A percentile compares a stretch with the other conserved stretches of the same genome.
These are phyloP conservation scores for Bipolaris victoriae DNA, from an alignment of 2,329 filamentous ascomycete genomes.

Conservation along the genomic window DNA sequence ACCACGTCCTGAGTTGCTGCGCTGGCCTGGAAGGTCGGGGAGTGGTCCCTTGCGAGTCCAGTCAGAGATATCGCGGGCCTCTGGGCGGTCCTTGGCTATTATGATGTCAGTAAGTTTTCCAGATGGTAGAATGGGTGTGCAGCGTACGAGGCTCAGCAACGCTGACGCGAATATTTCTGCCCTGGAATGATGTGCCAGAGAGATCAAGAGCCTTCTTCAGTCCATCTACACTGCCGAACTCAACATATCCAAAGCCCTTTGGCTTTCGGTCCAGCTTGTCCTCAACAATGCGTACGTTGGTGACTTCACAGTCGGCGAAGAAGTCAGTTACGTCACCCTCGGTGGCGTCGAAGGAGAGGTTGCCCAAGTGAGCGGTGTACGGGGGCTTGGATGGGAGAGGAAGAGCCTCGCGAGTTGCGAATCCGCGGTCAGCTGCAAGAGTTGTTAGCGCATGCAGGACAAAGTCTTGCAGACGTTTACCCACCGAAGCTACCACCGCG, in stretches of 20 bases:
- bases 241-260: constrained; percentile 98
- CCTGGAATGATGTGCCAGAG: constrained; percentile 82
- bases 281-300: constrained; percentile 93
- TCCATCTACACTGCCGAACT: constrained; percentile 86
- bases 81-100: constrained; percentile 83
- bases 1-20: constrained; percentile 59
- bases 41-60: constrained; percentile 95
- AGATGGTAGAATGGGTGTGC: background rate
- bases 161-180: constrained; percentile 88
- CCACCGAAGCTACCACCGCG: constrained; percentile 50
- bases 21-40: constrained; percentile 69
- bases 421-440: constrained; percentile 39
- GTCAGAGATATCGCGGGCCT: constrained; percentile 81
- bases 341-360: constrained; percentile 93
- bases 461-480: constrained; percentile 13
- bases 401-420: constrained; percentile 69
- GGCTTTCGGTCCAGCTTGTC: constrained; percentile 92
- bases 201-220: constrained; percentile 88
- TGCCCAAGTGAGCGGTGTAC: constrained; percentile 94
- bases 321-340: constrained; percentile 83
- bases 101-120: constrained; percentile 26
- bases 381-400: constrained; percentile 92
- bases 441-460: constrained; percentile 19
- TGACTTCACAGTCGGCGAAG: constrained; percentile 82
- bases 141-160: constrained; percentile 95